Conservation (phyloP, 2,329 filamentous ascomycete species). For the Rhytidhysteron rufulum region DNA sequence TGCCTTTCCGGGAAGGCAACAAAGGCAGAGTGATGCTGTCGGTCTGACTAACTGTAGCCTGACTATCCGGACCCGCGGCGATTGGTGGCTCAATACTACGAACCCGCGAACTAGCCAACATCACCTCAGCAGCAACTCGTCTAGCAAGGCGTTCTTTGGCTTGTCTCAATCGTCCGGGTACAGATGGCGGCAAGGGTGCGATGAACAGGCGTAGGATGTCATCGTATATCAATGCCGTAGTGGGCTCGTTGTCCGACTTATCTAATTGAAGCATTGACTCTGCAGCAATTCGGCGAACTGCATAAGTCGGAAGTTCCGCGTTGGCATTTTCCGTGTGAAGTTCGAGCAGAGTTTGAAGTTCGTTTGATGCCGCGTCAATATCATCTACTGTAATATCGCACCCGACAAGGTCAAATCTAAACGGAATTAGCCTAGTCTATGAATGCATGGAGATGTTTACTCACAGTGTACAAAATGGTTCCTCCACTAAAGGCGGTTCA, state of each 20-base stretch:
- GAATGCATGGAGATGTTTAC: slow-evolving; percentile 3
- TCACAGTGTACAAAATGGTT: slow-evolving; percentile 21
- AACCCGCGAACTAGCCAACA: slow-evolving; percentile 30
- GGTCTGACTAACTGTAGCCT: slow-evolving; percentile 9
- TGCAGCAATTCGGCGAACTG: slow-evolving; percentile 17
- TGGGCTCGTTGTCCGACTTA: slow-evolving; percentile 7
- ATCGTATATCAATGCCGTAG: slow-evolving; percentile 26
- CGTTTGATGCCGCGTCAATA: slow-evolving; percentile 25
- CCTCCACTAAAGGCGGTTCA: slow-evolving; percentile 3
- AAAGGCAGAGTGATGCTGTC: slow-evolving; percentile 15
- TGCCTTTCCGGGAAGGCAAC: slow-evolving; percentile 13
- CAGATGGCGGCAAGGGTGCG: slow-evolving; percentile 20
- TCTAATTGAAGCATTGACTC: slow-evolving; percentile 11
- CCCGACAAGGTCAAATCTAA: slow-evolving; percentile 20
- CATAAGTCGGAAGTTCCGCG: slow-evolving; percentile 1
- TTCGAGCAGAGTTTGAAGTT: slow-evolving; percentile 16
- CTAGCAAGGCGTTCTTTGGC: slow-evolving; percentile 29
- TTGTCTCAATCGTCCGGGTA: slow-evolving; percentile 23
- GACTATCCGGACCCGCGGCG: slow-evolving; percentile 7
- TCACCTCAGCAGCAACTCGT: slow-evolving; percentile 33
- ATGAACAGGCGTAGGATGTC: slow-evolving; percentile 28
- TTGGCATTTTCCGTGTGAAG: not conserved
- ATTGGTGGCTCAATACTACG: slow-evolving; percentile 6
- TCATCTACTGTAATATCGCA: slow-evolving; percentile 18
- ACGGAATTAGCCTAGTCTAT: no score